phyloP scores from a whole-genome alignment of 129 eudicot species.

The Pseudognaphalium luteoalbum region DNA sequence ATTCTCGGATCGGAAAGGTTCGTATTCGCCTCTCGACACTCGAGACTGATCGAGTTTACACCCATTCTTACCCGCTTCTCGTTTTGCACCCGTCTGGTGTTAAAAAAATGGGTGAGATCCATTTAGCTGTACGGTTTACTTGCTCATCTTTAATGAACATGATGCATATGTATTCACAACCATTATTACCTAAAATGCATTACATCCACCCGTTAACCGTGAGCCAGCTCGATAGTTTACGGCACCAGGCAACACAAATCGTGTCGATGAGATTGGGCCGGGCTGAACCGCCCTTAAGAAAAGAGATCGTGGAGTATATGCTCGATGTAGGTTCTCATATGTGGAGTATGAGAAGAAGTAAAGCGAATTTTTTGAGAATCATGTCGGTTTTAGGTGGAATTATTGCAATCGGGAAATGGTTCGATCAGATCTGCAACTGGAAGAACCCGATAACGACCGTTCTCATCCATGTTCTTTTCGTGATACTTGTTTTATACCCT shows the following conservation, averaged over 20 bases:
- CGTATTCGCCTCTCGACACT: slow-evolving; percentile 53
- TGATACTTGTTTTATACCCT: slow-evolving; percentile 41
- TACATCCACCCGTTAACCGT: slow-evolving; percentile 41
- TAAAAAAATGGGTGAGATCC: slow-evolving; percentile 57
- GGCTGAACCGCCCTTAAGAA: slow-evolving; percentile 53
- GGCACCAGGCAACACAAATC: slow-evolving; percentile 45
- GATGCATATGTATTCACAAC: slow-evolving; percentile 46
- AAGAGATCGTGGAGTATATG: slow-evolving; percentile 60
- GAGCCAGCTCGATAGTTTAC: slow-evolving; percentile 37
- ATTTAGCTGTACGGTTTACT: slow-evolving; percentile 51
- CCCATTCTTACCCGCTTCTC: slow-evolving; percentile 53
- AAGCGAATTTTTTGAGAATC: slow-evolving; percentile 51
- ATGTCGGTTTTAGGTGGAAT: slow-evolving; percentile 41
- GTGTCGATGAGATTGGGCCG: slow-evolving; percentile 36
- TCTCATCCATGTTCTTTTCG: slow-evolving; percentile 41
- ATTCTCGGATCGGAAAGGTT: slow-evolving; percentile 53
- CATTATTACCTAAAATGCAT: slow-evolving; percentile 59
- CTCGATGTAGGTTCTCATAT: slow-evolving; percentile 56
- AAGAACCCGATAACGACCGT: slow-evolving; percentile 52
- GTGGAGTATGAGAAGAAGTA: slow-evolving; percentile 62
- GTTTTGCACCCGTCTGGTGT: slow-evolving; percentile 53
- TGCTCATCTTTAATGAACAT: slow-evolving; percentile 41
- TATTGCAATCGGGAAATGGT: slow-evolving; percentile 45
- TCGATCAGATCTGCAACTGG: slow-evolving; percentile 46
- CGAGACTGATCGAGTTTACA: slow-evolving; percentile 49